These are phyloP conservation scores for Coemansia sp. DNA, from an alignment of 192 early-diverging fungal species.

Conservation along the genomic window DNA sequence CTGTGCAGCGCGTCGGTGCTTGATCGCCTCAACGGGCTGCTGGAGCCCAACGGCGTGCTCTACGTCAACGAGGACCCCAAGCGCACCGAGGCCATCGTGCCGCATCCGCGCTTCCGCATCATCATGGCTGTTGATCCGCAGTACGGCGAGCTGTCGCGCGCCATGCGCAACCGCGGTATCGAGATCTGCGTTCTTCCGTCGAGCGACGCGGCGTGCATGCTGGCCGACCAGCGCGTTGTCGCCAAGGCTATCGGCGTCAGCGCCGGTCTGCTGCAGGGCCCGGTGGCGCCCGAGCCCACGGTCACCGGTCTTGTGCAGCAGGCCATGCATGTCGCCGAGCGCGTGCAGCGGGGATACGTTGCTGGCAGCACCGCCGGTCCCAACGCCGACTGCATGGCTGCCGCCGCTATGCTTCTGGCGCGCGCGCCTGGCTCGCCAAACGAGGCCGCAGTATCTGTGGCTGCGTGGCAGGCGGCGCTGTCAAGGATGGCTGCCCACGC, in stretches of 20 bases:
- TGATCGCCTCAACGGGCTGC: slow-evolving; percentile 89
- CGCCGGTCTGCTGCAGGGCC: background rate
- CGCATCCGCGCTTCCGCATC: slow-evolving; percentile 89
- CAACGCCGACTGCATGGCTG: too few relatives aligned
- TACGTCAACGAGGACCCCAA: slow-evolving; percentile 88
- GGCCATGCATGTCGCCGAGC: slow-evolving; percentile 32
- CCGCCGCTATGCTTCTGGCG: background rate
- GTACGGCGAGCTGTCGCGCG: slow-evolving; percentile 89
- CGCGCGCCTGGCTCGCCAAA: slow-evolving; percentile 11
- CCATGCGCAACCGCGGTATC: slow-evolving; percentile 98
- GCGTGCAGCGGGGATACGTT: slow-evolving; percentile 35
- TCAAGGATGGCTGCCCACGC: background rate
- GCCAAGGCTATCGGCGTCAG: slow-evolving; percentile 20
- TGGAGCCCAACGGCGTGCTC: slow-evolving; percentile 85
- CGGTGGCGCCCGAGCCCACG: background rate
- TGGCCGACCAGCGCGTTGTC: slow-evolving; percentile 16
- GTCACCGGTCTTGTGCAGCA: slow-evolving; percentile 29
- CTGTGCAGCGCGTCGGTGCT: slow-evolving; percentile 91
- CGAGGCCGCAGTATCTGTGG: slow-evolving; percentile 11
- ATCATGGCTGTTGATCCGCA: slow-evolving; percentile 94
- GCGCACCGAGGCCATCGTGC: slow-evolving; percentile 58
- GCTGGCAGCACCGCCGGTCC: too few relatives aligned
- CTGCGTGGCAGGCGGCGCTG: slow-evolving; percentile 39
- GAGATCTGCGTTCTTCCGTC: slow-evolving; percentile 65
- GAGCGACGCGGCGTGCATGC: background rate